Evolutionary conservation across 805 yeast species (phyloP), one percentile per base, ranked within the genome.

Genomic region (Maudiozyma saulgeensis): DNA sequence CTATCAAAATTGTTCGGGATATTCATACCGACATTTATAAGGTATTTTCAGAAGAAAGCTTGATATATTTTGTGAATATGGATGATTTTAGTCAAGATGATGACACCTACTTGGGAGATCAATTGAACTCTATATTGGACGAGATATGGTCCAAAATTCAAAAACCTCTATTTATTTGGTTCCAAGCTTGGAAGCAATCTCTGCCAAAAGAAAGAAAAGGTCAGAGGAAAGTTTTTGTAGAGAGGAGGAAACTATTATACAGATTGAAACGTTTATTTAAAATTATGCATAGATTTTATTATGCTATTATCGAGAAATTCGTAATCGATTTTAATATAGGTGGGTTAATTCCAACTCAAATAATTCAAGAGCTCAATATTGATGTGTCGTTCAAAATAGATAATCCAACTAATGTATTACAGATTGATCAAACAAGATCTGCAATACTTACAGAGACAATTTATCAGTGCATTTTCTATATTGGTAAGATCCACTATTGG

Each of bases 191-290:
- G 47, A 45, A 25, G 18, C 19, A 25, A 8, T 19, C 40, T 34
- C 44, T 41, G 15, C 9, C n/a, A 49, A 62, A 53, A 67, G 12
- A 18, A 12, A 15, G 12, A 15, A 25, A 11, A 15, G 12, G 18
- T 41, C 16, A 19, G 4, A 18, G 9, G 25, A 40, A 21, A 6
- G 21, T 25, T 16, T 3, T 73, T 4, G 84, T 82, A 2, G 86
- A 82, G 57, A 60, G 77, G 48, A 64, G 86, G 50, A 81, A 78
- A 53, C 53, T 80, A 40, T 74, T 77, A 55, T 79, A 73, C 23
- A 69, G 65, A 47, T 76, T 77, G 56, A 66, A 68, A 18, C 82
- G 79, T 56, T 73, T 74, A 47, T 67, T 73, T 45, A 74, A 76
- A 50, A 69, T 72, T 32, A 71, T 76, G 3, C 68, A 68, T 47